Percentiles rank a stretch among this genome's conserved stretches.
These are phyloP conservation scores for Trichocladium uniseriatum DNA, from an alignment of 495 filamentous ascomycete species.

Conservation along the genomic window DNA sequence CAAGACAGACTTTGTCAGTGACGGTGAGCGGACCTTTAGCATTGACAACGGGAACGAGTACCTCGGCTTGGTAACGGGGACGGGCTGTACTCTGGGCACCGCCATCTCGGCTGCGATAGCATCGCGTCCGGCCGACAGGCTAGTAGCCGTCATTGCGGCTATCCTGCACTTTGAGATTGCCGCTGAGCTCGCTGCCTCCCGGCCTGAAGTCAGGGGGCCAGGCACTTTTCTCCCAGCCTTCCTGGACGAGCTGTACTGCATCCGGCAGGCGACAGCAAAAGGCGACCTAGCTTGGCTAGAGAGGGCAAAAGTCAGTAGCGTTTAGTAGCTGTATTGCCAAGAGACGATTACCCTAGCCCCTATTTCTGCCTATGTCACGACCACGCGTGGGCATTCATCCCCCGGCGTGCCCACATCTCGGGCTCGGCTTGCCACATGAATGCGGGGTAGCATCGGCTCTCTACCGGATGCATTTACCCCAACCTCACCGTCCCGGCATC, in stretches of 20 bases:
- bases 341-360: no score
- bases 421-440: conserved; percentile 6
- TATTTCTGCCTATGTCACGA: not conserved
- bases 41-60: conserved; percentile 70
- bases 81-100: conserved; percentile 79
- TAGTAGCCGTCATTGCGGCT: conserved; percentile 58
- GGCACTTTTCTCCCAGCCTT: conserved; percentile 86
- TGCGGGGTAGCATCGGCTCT: conserved; percentile 11
- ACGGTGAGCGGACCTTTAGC: conserved; percentile 55
- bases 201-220: conserved; percentile 60
- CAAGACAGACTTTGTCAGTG: conserved; percentile 64
- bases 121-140: conserved; percentile 47
- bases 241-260: conserved; percentile 57
- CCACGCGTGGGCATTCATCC: not conserved
- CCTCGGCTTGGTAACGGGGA: conserved; percentile 77
- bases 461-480: conserved; percentile 12
- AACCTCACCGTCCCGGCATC: not conserved
- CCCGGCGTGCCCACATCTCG: not conserved
- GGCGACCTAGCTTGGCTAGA: conserved; percentile 47
- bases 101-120: conserved; percentile 67
- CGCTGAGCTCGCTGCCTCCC: conserved; percentile 59
- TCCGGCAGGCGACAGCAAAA: conserved; percentile 39
- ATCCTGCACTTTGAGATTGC: conserved; percentile 78
- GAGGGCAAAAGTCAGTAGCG: conserved; percentile 41
- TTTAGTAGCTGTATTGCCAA: conserved; percentile 1